phyloP scores from a whole-genome alignment of 352 stramenopile genomes.

The Achlya hypogyna region DNA sequence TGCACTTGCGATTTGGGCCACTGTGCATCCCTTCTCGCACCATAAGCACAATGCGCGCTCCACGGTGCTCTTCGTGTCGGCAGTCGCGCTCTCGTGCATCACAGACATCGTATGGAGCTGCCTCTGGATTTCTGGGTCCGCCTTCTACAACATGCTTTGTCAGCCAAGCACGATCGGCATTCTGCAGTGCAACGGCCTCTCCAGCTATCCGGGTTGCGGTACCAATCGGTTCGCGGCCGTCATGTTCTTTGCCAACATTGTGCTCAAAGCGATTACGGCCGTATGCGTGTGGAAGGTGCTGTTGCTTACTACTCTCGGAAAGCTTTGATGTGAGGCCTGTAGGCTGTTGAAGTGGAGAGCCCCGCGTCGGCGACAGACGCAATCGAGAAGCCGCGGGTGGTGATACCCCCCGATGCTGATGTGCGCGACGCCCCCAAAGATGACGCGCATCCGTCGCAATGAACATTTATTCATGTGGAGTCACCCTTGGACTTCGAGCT shows the following conservation, averaged over 20 bases:
- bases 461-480: no score
- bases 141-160: constrained; percentile 74
- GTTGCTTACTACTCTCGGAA: not conserved
- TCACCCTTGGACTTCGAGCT: no score
- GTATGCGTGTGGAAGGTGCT: constrained; percentile 29
- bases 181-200: constrained; percentile 10
- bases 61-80: constrained; percentile 40
- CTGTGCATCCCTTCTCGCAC: constrained; percentile 42
- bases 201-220: constrained; percentile 47
- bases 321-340: not conserved
- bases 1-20: constrained; percentile 55
- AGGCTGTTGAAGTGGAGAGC: not conserved
- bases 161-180: constrained; percentile 19
- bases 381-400: not conserved
- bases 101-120: constrained; percentile 69
- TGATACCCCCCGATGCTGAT: not conserved
- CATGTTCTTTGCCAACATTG: constrained; percentile 43
- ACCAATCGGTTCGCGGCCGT: constrained; percentile 68
- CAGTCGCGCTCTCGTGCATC: constrained; percentile 41
- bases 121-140: constrained; percentile 57
- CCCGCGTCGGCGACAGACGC: not conserved
- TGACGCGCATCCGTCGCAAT: not conserved
- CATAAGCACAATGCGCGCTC: constrained; percentile 30
- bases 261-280: constrained; percentile 39
- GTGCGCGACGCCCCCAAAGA: not conserved